A percentile compares a stretch with the other conserved stretches of the same genome.
These are phyloP conservation scores for Diutina pseudorugosa DNA, from an alignment of 1,139 yeast species.

Conservation along the genomic window DNA sequence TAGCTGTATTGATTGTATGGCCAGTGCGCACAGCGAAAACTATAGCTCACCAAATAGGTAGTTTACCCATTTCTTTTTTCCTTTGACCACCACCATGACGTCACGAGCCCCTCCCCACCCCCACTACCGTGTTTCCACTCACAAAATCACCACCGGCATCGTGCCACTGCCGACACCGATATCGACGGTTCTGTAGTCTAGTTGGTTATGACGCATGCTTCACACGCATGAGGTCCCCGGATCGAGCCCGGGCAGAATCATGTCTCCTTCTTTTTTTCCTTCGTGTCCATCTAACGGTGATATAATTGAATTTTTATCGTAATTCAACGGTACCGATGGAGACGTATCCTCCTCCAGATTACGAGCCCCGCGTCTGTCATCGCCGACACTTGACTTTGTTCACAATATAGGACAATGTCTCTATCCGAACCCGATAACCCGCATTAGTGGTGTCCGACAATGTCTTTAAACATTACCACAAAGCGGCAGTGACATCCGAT, in stretches of 20 bases:
- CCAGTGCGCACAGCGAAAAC: too few relatives aligned
- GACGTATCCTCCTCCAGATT: too few relatives aligned
- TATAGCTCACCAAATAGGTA: too few relatives aligned
- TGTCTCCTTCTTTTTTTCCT: neutral
- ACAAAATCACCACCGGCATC: neutral
- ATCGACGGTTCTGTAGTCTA: neutral
- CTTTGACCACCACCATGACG: too few relatives aligned
- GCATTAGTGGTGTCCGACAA: too few relatives aligned
- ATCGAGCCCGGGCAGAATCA: neutral
- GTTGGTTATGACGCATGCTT: neutral
- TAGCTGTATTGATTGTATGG: too few relatives aligned
- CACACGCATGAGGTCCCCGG: neutral
- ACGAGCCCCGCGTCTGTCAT: neutral
- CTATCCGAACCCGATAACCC: neutral
- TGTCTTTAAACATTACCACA: too few relatives aligned
- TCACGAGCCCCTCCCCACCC: neutral
- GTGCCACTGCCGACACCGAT: neutral
- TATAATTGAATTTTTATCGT: too few relatives aligned
- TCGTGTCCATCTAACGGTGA: too few relatives aligned
- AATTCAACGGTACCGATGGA: too few relatives aligned
- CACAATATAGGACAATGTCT: neutral
- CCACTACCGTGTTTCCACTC: neutral
- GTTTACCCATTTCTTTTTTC: too few relatives aligned
- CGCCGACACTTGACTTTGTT: neutral
- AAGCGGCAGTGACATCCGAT: too few relatives aligned